These are phyloP conservation scores for Diplodia mutila DNA, from an alignment of 2,329 filamentous ascomycete species.

Conservation along the genomic window DNA sequence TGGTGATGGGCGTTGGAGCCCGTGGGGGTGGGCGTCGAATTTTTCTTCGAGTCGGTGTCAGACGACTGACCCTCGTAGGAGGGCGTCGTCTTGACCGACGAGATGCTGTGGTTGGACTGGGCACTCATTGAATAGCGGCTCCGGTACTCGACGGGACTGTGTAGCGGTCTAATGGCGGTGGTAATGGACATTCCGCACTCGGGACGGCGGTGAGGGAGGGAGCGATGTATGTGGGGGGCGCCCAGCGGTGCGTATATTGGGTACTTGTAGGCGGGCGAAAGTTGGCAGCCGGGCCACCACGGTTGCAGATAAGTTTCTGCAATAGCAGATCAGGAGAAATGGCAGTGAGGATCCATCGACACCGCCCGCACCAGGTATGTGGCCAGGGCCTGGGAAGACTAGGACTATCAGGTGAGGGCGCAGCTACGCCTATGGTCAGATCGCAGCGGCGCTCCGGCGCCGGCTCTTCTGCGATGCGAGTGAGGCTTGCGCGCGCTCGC, in stretches of 20 bases:
- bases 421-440: slow-evolving; percentile 26
- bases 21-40: slow-evolving; percentile 30
- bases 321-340: slow-evolving; percentile 27
- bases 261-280: slow-evolving; percentile 23
- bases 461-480: slow-evolving; percentile 24
- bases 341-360: slow-evolving; percentile 18
- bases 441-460: slow-evolving; percentile 23
- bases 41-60: slow-evolving; percentile 42
- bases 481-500: slow-evolving; percentile 25
- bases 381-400: slow-evolving; percentile 24
- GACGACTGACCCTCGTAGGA: slow-evolving; percentile 46
- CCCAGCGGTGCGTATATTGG: slow-evolving; percentile 21
- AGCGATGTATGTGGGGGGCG: slow-evolving; percentile 23
- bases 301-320: slow-evolving; percentile 26
- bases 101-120: slow-evolving; percentile 39
- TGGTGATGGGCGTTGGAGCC: slow-evolving; percentile 7
- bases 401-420: slow-evolving; percentile 26
- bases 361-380: slow-evolving; percentile 18
- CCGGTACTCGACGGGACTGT: slow-evolving; percentile 37
- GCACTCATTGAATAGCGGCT: slow-evolving; percentile 43
- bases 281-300: slow-evolving; percentile 23
- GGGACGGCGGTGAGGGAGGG: slow-evolving; percentile 25
- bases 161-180: slow-evolving; percentile 26
- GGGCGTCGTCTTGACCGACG: slow-evolving; percentile 41
- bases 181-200: slow-evolving; percentile 26